These are phyloP conservation scores for Mycena sp. DNA, from an alignment of 1,284 basidiomycete genomes.

Conservation along the genomic window DNA sequence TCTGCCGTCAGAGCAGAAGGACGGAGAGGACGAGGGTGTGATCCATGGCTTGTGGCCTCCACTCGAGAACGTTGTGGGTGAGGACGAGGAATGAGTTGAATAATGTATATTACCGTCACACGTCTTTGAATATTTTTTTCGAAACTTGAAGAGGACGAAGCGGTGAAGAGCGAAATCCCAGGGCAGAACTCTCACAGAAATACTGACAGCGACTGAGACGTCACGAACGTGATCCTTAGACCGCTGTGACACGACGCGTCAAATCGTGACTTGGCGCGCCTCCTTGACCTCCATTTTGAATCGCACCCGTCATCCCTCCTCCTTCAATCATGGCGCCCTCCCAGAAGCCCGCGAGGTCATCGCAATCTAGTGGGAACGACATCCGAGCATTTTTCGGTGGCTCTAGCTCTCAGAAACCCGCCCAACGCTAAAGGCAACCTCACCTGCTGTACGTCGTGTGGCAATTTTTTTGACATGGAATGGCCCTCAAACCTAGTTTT, in stretches of 20 bases:
- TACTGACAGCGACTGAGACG: no score
- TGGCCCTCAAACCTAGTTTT: background rate
- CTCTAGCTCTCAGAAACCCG: slow-evolving; percentile 9
- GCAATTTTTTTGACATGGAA: background rate
- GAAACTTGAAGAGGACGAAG: no score
- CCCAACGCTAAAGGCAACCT: background rate
- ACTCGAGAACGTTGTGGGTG: slow-evolving; percentile 47
- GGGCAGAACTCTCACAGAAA: no score
- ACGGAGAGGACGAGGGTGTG: slow-evolving; percentile 28
- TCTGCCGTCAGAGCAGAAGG: slow-evolving; percentile 9
- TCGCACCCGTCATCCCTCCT: no score
- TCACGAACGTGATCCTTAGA: no score
- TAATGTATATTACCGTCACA: no score
- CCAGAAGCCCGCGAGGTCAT: slow-evolving; percentile 16
- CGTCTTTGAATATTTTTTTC: no score
- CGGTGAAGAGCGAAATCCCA: no score
- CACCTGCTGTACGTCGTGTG: background rate
- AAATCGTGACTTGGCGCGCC: slow-evolving; percentile 16
- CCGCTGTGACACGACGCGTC: slow-evolving; percentile 22
- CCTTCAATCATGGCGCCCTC: slow-evolving; percentile 17
- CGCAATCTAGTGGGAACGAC: slow-evolving; percentile 14
- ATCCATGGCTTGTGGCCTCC: slow-evolving; percentile 56
- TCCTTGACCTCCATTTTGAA: background rate
- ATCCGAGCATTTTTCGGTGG: slow-evolving; percentile 24
- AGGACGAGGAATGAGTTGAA: slow-evolving; percentile 46